phyloP scores from a whole-genome alignment of 345 rosid species.

The Brassica incana region DNA sequence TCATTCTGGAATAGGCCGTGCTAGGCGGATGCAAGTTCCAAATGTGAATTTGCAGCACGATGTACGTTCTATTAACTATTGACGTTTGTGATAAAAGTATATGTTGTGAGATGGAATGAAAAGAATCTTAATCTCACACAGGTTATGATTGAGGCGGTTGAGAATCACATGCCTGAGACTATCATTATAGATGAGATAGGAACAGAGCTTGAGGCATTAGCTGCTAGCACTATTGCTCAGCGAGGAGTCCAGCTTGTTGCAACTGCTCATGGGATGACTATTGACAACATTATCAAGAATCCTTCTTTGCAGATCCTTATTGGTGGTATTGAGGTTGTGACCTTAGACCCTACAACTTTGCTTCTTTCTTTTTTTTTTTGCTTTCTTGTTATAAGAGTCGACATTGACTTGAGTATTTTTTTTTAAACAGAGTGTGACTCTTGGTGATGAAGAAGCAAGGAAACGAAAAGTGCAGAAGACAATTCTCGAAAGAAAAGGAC shows the following conservation, averaged over 20 bases:
- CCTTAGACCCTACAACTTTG: not conserved
- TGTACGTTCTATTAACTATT: constrained; percentile 45
- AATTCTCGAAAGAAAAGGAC: constrained; percentile 91
- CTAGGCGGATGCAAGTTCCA: constrained; percentile 99
- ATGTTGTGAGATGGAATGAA: not conserved
- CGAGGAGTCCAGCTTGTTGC: constrained; percentile 98
- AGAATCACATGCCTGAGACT: constrained; percentile 97
- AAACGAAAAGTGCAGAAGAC: constrained; percentile 95
- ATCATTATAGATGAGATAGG: constrained; percentile 95
- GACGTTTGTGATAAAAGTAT: not conserved
- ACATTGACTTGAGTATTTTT: constrained; percentile 2
- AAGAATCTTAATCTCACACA: constrained; percentile 23
- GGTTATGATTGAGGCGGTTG: constrained; percentile 99
- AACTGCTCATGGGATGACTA: constrained; percentile 94
- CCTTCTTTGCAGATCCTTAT: constrained; percentile 89
- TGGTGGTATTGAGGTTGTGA: constrained; percentile 87
- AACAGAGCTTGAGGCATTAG: constrained; percentile 95
- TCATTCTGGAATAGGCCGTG: constrained; percentile 86
- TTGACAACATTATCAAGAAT: constrained; percentile 86
- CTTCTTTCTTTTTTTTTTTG: not conserved
- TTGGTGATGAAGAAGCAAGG: constrained; percentile 92
- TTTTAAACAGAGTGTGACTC: constrained; percentile 76
- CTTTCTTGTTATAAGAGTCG: not conserved
- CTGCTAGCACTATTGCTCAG: constrained; percentile 96
- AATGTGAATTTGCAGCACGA: constrained; percentile 88